These are phyloP conservation scores for Drechslera avenae DNA, from an alignment of 2,329 filamentous ascomycete genomes.

Conservation along the genomic window DNA sequence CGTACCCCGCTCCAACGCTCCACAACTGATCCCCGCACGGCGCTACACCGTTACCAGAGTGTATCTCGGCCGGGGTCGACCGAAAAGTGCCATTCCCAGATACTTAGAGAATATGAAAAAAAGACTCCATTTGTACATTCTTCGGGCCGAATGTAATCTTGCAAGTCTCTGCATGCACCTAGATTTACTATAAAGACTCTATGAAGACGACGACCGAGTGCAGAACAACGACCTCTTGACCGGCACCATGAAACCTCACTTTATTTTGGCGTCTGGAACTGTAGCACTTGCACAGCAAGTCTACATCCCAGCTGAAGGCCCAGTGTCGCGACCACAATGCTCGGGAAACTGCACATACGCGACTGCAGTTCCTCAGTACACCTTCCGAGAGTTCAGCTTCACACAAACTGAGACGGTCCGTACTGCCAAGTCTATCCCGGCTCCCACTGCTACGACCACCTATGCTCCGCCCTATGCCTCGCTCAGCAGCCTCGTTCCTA, in stretches of 20 bases:
- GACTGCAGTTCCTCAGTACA: conserved; percentile 36
- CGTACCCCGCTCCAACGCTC: too few species aligned
- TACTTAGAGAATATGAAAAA: too few species aligned
- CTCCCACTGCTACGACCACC: conserved; percentile 39
- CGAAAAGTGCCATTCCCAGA: too few species aligned
- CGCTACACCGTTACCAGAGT: too few species aligned
- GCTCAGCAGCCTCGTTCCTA: conserved; percentile 44
- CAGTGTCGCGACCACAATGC: conserved; percentile 37
- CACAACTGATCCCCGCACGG: too few species aligned
- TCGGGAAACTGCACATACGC: conserved; percentile 28
- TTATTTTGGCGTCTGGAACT: conserved; percentile 11
- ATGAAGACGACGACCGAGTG: neutral
- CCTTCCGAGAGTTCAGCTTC: conserved; percentile 42
- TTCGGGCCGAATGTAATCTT: too few species aligned
- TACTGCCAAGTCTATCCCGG: conserved; percentile 45
- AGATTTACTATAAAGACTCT: too few species aligned
- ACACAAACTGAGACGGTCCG: conserved; percentile 50
- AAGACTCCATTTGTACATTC: too few species aligned
- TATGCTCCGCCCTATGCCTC: conserved; percentile 47
- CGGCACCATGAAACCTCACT: conserved; percentile 21
- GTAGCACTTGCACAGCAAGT: conserved; percentile 42
- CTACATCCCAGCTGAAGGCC: conserved; percentile 40
- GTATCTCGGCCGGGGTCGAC: too few species aligned
- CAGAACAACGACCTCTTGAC: neutral
- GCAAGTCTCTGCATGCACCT: too few species aligned